phyloP scores from a whole-genome alignment of 2,329 filamentous ascomycete species.

The Metarhizium rileyi region DNA sequence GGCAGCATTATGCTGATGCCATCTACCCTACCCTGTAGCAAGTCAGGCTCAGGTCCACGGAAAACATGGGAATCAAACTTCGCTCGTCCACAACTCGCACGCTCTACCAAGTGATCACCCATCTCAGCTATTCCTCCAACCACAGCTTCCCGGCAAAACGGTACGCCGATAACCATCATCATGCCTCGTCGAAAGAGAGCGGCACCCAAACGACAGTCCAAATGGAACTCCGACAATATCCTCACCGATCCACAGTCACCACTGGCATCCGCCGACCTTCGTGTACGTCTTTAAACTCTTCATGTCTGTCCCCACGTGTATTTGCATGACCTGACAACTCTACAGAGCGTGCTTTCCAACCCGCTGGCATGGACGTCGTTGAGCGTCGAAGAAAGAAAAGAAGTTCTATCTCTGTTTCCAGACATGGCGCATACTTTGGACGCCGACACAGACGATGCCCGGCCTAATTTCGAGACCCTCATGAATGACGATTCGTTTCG shows the following conservation, averaged over 20 bases:
- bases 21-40: too few species aligned
- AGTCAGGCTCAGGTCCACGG: background rate
- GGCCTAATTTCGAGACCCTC: slow-evolving; percentile 32
- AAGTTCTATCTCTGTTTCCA: slow-evolving; percentile 30
- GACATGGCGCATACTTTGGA: slow-evolving; percentile 27
- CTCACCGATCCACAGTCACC: slow-evolving; percentile 28
- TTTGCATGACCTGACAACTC: background rate
- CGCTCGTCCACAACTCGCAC: background rate
- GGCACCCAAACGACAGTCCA: slow-evolving; percentile 15
- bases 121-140: background rate
- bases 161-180: background rate
- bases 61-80: background rate
- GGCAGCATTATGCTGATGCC: too few species aligned
- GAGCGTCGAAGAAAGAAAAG: slow-evolving; percentile 20
- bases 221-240: slow-evolving; percentile 26
- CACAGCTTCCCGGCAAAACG: background rate
- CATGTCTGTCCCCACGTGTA: background rate
- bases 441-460: slow-evolving; percentile 23
- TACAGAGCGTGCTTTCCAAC: slow-evolving; percentile 26
- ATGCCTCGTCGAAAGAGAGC: slow-evolving; percentile 2
- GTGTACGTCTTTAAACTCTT: slow-evolving; percentile 16
- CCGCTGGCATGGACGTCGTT: slow-evolving; percentile 30
- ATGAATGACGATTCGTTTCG: slow-evolving; percentile 39
- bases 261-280: slow-evolving; percentile 26
- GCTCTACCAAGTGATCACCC: background rate